Percentiles rank a stretch among this genome's conserved stretches.
Evolutionary conservation across 2,329 filamentous ascomycete species (phyloP).

Genomic region (Lecanicillium sp.): DNA sequence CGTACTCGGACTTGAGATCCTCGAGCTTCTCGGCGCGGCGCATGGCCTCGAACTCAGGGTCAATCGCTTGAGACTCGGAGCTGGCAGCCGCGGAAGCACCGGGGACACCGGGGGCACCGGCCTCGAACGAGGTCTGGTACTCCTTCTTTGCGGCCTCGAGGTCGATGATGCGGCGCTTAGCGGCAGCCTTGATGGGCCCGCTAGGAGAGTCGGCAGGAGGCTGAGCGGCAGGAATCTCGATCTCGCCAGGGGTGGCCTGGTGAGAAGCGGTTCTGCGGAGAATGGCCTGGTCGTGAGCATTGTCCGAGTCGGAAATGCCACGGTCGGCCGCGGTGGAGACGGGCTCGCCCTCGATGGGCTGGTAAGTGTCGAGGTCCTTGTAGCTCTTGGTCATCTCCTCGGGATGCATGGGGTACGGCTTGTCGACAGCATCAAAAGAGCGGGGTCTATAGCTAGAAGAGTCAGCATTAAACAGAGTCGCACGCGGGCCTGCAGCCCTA

Average conservation of each 20-base stretch:
- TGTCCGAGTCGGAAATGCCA: neutral
- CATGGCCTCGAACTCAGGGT: conserved; percentile 4
- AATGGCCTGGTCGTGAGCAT: conserved; percentile 7
- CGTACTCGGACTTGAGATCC: conserved; percentile 9
- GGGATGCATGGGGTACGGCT: conserved; percentile 24
- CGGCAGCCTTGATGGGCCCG: conserved; percentile 5
- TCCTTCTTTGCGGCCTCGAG: conserved; percentile 11
- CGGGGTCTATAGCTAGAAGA: conserved; percentile 34
- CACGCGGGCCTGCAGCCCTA: too few species aligned
- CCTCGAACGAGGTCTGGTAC: conserved; percentile 10
- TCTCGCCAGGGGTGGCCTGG: neutral
- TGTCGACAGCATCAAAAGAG: conserved; percentile 23
- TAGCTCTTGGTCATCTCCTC: conserved; percentile 25
- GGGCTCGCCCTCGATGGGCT: conserved; percentile 21
- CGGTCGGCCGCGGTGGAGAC: neutral
- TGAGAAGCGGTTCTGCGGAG: conserved; percentile 6
- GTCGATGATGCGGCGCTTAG: conserved; percentile 6
- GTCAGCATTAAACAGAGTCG: too few species aligned
- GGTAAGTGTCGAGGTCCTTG: conserved; percentile 22
- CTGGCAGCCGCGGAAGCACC: neutral
- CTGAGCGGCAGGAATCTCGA: neutral
- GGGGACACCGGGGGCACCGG: neutral
- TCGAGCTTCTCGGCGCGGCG: conserved; percentile 8
- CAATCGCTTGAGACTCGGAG: neutral
- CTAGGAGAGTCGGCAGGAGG: neutral